Evolutionary conservation across 2,329 filamentous ascomycete genomes (phyloP).

Genomic region (Hirsutella rhossiliensis): DNA sequence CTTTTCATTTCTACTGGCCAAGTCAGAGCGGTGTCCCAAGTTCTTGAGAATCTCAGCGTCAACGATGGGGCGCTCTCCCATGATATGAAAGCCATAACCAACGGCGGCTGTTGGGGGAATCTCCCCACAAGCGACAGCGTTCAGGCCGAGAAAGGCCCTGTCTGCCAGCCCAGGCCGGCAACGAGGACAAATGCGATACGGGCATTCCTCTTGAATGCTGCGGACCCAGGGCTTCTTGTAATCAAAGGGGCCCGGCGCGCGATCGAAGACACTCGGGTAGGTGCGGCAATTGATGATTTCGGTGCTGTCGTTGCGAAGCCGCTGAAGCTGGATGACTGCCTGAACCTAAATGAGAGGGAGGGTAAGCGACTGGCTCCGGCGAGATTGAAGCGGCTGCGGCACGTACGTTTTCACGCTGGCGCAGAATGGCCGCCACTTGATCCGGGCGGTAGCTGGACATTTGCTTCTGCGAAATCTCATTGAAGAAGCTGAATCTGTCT

Average conservation of each 20-base stretch:
- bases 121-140: conserved; percentile 36
- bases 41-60: conserved; percentile 24
- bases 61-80: conserved; percentile 29
- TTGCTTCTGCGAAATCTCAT: conserved; percentile 29
- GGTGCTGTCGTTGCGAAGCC: conserved; percentile 10
- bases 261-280: conserved; percentile 8
- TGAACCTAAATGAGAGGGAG: conserved; percentile 16
- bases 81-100: conserved; percentile 39
- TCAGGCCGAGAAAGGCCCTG: conserved; percentile 35
- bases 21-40: conserved; percentile 25
- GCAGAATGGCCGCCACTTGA: conserved; percentile 35
- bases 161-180: conserved; percentile 33
- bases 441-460: conserved; percentile 31
- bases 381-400: background rate
- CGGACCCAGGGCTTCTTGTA: conserved; percentile 26
- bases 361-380: background rate
- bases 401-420: conserved; percentile 37
- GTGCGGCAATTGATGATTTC: conserved; percentile 9
- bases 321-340: conserved; percentile 16
- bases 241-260: conserved; percentile 6
- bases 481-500: conserved; percentile 31
- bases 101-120: conserved; percentile 34
- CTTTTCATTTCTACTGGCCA: conserved; percentile 5
- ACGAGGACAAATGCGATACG: conserved; percentile 34
- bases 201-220: conserved; percentile 29